phyloP scores from a whole-genome alignment of 495 filamentous ascomycete species.

The Talaromyces borbonicus region DNA sequence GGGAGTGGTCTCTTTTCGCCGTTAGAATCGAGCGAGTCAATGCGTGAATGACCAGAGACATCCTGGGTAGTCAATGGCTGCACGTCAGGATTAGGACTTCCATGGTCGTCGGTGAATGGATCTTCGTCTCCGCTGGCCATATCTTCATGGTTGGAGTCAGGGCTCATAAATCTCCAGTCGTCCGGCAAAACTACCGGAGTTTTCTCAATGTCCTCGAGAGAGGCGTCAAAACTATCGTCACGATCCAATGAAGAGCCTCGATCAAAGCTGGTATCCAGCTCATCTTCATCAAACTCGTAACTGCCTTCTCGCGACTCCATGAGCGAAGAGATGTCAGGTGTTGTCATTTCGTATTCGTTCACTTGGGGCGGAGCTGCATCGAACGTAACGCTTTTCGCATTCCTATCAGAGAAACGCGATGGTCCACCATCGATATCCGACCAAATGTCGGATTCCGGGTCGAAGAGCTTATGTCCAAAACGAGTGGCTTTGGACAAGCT shows the following conservation, averaged over 20 bases:
- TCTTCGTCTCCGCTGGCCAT: constrained; percentile 51
- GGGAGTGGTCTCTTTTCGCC: constrained; percentile 66
- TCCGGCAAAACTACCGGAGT: constrained; percentile 94
- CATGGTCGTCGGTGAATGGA: constrained; percentile 53
- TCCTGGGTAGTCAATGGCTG: constrained; percentile 25
- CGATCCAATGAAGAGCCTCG: constrained; percentile 54
- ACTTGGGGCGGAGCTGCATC: constrained; percentile 87
- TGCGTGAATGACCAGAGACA: constrained; percentile 24
- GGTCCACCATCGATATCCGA: constrained; percentile 51
- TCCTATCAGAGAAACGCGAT: constrained; percentile 56
- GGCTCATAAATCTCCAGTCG: constrained; percentile 81
- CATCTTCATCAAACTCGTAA: constrained; percentile 75
- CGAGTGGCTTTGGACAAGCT: constrained; percentile 62
- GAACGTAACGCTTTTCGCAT: constrained; percentile 94
- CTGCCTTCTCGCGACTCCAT: constrained; percentile 82
- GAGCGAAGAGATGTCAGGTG: constrained; percentile 83
- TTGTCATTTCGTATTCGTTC: constrained; percentile 96
- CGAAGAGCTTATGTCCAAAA: constrained; percentile 57
- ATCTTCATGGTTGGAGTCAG: constrained; percentile 41
- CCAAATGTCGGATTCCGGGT: constrained; percentile 61
- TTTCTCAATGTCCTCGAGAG: constrained; percentile 89
- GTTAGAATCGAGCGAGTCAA: constrained; percentile 60
- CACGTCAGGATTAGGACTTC: constrained; percentile 47
- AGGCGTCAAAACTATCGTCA: constrained; percentile 90
- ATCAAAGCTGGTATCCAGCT: constrained; percentile 63